These are phyloP conservation scores for Termitomyces sp. DNA, from an alignment of 768 basidiomycete species.

Conservation along the genomic window DNA sequence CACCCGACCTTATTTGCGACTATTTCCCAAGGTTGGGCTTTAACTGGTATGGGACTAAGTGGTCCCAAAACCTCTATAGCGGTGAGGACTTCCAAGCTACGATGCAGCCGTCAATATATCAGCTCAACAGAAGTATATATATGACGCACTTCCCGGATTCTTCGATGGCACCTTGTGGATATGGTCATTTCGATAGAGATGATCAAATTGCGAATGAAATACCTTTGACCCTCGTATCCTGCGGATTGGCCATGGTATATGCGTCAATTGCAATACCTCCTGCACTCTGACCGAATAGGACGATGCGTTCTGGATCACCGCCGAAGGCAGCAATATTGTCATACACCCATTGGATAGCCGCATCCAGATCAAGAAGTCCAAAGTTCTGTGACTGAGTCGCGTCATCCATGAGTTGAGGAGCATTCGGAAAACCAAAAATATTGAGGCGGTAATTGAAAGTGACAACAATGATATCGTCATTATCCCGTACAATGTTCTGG, in stretches of 20 bases:
- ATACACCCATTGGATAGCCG: conserved; percentile 39
- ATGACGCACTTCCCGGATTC: neutral
- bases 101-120: neutral
- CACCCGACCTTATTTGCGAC: conserved; percentile 26
- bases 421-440: conserved; percentile 31
- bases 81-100: neutral
- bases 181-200: neutral
- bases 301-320: conserved; percentile 30
- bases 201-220: conserved; percentile 4
- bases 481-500: conserved; percentile 23
- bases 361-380: conserved; percentile 28
- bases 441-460: no score
- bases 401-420: conserved; percentile 21
- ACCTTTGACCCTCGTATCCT: conserved; percentile 21
- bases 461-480: conserved; percentile 24
- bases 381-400: conserved; percentile 24
- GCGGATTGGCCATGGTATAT: conserved; percentile 16
- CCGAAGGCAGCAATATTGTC: conserved; percentile 41
- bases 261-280: conserved; percentile 23
- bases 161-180: conserved; percentile 17
- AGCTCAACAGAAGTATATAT: neutral
- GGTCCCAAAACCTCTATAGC: neutral
- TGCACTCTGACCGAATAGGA: conserved; percentile 29
- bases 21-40: neutral
- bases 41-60: neutral